Base-by-base conservation (phyloP, 495 filamentous ascomycete genomes). In the Penicillium coprophilum region DNA sequence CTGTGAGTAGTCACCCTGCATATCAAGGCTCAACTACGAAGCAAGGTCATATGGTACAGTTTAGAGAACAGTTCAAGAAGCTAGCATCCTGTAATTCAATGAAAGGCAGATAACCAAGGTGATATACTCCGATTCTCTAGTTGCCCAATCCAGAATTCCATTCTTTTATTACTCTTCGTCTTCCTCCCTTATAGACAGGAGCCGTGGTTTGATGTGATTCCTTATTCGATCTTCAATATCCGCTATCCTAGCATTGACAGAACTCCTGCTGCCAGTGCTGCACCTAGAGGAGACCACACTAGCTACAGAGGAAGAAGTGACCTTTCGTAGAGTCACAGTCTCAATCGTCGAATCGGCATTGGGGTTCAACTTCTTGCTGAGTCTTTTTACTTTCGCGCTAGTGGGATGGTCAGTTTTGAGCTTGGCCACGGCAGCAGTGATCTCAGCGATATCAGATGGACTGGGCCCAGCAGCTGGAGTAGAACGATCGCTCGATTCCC, bases 161-260 rank as follows among this genome's bases (percentile, higher is more conserved):
- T 15, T 46, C 23, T 46, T 19, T 28, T n/a, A 28, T 30, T 30
- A n/a, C 11, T 30, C 6, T 27, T 30, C 44, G n/a, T 19, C 24
- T 46, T 15, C 20, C 44, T 46, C 45, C 24, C 19, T 9, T 10
- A 32, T 10, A 20, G 27, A 12, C 27, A 31, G n/a, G 17, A 47
- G 45, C 17, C 23, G n/a, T n/a, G 43, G 9, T 7, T 6, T 19
- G 6, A 19, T 47, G 9, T 47, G 45, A 15, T n/a, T 47, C 28
- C 28, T 47, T 11, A 47, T 4, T 47, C 24, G 24, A 28, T 31
- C 45, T 31, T 47, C 45, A 20, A 47, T 47, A 4, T 47, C 45
- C 28, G 45, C 45, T 47, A 47, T 47, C 28, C 45, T 31, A 32
- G 27, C 45, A 47, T 31, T 19, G 8, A 47, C 45, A 12, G 45